Evolutionary conservation across 805 yeast species (phyloP), one percentile per base, ranked within the genome.

Genomic region (Teunomyces funiuensis): DNA sequence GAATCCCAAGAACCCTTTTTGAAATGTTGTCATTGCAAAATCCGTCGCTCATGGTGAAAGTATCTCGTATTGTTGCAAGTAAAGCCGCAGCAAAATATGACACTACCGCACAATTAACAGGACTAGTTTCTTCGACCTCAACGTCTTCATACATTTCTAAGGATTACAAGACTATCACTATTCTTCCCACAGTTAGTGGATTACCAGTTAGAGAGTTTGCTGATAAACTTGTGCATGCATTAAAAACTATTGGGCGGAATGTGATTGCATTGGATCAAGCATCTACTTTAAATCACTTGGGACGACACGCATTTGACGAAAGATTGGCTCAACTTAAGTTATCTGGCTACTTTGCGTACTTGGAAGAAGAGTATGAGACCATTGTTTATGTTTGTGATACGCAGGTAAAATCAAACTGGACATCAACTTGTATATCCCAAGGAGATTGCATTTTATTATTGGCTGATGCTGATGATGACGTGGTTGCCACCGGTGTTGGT

Each of bases 371-470:
- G 47, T 87, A 83, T 58, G 88, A 91, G 50, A 84, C 88, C n/a
- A 85, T 93, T 3, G 79, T 91, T 2, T 93, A 91, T 55, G 81
- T 91, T 9, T 90, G 93, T 18, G 98, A 93, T 54, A 82, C 97
- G 0, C 74, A 85, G 0, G 80, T 85, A 2, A 81, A 80, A 50
- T 85, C 97, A 0, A 75, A 82, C 14, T 91, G 99, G 99, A 88
- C 97, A 0, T 75, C 80, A 6, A 88, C 97, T 0, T 93, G 98
- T 60, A 85, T 91, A 29, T 81, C 90, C 6, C 97, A 91, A 61
- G 98, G 96, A 13, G 98, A 91, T 61, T 90, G 97, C 66, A 80
- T 91, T n/a, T 67, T 93, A 23, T 66, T 93, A 13, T 62, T 93
- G 11, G 97, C 97, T 0, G 90, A 91, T 65, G 95, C 97, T 0